Evolutionary conservation across 768 basidiomycete species (phyloP).

Genomic region (Xerocomus brunneocitrinus): DNA sequence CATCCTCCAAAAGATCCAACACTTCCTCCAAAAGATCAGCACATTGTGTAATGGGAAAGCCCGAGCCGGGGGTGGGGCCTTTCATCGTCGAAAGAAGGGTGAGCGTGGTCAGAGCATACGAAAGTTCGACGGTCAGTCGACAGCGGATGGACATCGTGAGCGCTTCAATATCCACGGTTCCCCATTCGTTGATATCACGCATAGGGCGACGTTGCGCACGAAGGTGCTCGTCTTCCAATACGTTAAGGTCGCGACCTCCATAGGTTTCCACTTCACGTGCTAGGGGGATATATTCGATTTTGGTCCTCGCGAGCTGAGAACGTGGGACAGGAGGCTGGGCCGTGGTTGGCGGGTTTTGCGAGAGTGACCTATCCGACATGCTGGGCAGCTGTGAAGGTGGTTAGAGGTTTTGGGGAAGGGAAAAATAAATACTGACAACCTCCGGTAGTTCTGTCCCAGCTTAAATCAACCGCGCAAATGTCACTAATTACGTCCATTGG

Average conservation of each 20-base stretch:
- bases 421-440: conserved; percentile 35
- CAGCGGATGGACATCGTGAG: conserved; percentile 91
- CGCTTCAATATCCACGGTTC: conserved; percentile 85
- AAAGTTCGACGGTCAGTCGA: conserved; percentile 74
- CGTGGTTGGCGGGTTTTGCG: conserved; percentile 25
- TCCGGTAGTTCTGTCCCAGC: conserved; percentile 46
- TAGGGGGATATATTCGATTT: conserved; percentile 85
- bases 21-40: conserved; percentile 81
- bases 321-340: conserved; percentile 33
- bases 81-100: conserved; percentile 77
- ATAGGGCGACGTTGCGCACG: conserved; percentile 51
- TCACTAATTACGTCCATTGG: conserved; percentile 24
- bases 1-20: conserved; percentile 81
- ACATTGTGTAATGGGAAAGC: conserved; percentile 74
- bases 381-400: conserved; percentile 13
- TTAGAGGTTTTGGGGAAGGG: conserved; percentile 12
- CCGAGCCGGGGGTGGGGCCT: conserved; percentile 48
- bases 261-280: conserved; percentile 68
- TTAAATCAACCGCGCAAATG: conserved; percentile 21
- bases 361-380: conserved; percentile 18
- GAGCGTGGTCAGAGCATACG: conserved; percentile 86
- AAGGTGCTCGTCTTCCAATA: conserved; percentile 57
- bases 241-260: conserved; percentile 77
- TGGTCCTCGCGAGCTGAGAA: conserved; percentile 60
- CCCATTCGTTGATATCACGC: conserved; percentile 81